Conservation (phyloP, 495 filamentous ascomycete species). For the Penicillium samsonianum region DNA sequence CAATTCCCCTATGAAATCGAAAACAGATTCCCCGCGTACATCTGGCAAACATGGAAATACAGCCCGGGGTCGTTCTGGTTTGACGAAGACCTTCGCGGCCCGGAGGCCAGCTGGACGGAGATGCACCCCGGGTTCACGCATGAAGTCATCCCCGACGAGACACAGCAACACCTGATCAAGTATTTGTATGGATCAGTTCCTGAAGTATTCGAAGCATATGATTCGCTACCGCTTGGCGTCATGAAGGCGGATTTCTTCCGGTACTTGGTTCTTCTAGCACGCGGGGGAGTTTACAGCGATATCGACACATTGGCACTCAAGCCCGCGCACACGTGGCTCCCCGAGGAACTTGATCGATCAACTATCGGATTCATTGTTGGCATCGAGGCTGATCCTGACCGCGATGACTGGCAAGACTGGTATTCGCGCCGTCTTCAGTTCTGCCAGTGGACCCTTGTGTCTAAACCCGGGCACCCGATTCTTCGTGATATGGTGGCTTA, state of each 20-base stretch:
- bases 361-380: conserved; percentile 85
- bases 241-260: conserved; percentile 98
- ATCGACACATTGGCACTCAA: conserved; percentile 89
- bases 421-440: conserved; percentile 96
- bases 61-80: conserved; percentile 82
- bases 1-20: conserved; percentile 91
- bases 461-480: conserved; percentile 92
- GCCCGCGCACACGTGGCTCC: conserved; percentile 85
- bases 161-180: conserved; percentile 75
- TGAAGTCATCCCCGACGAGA: conserved; percentile 91
- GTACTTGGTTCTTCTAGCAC: conserved; percentile 89
- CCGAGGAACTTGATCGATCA: conserved; percentile 69
- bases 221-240: conserved; percentile 78
- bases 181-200: conserved; percentile 87
- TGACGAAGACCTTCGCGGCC: conserved; percentile 65
- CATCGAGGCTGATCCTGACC: conserved; percentile 94
- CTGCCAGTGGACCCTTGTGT: conserved; percentile 98
- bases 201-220: conserved; percentile 90
- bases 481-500: conserved; percentile 83
- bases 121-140: conserved; percentile 90
- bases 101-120: conserved; percentile 90
- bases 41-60: conserved; percentile 99
- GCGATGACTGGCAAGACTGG: conserved; percentile 91
- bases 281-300: conserved; percentile 94
- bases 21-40: conserved; percentile 89